phyloP scores from a whole-genome alignment of 768 basidiomycete genomes.

The Exsudoporus frostii region DNA sequence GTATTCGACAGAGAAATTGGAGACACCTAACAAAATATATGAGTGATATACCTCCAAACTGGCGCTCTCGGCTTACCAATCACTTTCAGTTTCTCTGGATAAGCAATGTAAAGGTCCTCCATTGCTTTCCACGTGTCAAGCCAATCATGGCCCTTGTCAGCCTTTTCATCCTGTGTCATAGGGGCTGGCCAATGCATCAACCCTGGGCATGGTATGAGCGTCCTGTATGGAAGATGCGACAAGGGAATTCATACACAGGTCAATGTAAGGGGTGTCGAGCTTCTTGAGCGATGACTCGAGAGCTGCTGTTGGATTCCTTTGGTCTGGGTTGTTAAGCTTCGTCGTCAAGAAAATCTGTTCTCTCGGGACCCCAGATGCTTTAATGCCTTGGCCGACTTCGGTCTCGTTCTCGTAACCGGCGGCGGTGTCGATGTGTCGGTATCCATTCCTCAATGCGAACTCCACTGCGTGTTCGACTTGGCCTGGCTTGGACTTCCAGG shows the following conservation, averaged over 20 bases:
- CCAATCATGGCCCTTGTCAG: conserved; percentile 59
- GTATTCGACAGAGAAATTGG: conserved; percentile 67
- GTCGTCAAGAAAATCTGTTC: conserved; percentile 78
- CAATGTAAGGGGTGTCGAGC: conserved; percentile 73
- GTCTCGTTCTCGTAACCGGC: conserved; percentile 70
- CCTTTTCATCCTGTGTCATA: conserved; percentile 52
- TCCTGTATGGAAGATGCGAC: background rate
- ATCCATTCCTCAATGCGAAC: conserved; percentile 69
- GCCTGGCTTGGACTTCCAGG: conserved; percentile 74
- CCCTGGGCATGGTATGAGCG: conserved; percentile 37
- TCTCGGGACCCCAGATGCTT: conserved; percentile 66
- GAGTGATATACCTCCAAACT: background rate
- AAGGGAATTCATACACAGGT: conserved; percentile 54
- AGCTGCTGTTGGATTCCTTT: conserved; percentile 55
- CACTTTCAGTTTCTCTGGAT: conserved; percentile 71
- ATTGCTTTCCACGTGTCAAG: conserved; percentile 77
- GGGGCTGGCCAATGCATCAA: conserved; percentile 85
- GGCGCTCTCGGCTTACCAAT: conserved; percentile 48
- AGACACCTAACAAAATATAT: conserved; percentile 43
- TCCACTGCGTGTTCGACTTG: conserved; percentile 73
- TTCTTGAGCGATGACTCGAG: conserved; percentile 64
- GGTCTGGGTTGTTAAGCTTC: conserved; percentile 64
- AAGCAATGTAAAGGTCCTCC: conserved; percentile 62
- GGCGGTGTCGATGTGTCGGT: conserved; percentile 71
- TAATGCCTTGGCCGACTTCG: conserved; percentile 82